Conservation (phyloP, 176 grass and related monocot species). For the Oryza rufipogon region DNA sequence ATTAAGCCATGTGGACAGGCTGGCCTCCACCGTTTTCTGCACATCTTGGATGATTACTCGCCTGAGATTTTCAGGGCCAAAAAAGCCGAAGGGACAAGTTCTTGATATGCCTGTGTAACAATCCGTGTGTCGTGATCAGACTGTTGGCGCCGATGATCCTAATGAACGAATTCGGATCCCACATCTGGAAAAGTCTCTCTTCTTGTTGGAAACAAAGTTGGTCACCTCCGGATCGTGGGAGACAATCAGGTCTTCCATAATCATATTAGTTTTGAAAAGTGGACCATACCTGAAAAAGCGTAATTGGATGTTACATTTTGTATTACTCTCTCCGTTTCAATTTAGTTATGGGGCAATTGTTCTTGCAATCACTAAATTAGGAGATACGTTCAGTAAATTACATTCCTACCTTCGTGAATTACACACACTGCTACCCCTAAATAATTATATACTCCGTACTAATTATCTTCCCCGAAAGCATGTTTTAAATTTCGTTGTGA, state of each 20-base stretch:
- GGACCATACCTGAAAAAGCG: constrained; percentile 43
- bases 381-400: too few relatives aligned
- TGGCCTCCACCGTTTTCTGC: not conserved
- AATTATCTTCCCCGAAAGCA: too few relatives aligned
- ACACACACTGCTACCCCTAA: too few relatives aligned
- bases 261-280: constrained; percentile 51
- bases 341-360: too few relatives aligned
- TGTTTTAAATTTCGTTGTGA: too few relatives aligned
- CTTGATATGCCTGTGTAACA: too few relatives aligned
- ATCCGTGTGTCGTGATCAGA: not conserved
- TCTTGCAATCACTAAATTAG: too few relatives aligned
- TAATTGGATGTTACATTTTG: too few relatives aligned
- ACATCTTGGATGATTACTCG: constrained; percentile 37
- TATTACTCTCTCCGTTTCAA: too few relatives aligned
- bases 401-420: too few relatives aligned
- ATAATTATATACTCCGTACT: too few relatives aligned
- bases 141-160: constrained; percentile 47
- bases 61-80: constrained; percentile 48
- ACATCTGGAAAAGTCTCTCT: constrained; percentile 57
- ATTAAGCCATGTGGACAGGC: constrained; percentile 46
- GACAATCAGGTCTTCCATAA: constrained; percentile 46
- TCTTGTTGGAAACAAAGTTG: constrained; percentile 52
- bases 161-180: constrained; percentile 54
- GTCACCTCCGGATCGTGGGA: constrained; percentile 46
- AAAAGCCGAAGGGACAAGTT: constrained; percentile 51